These are phyloP conservation scores for Pythium chondricola DNA, from an alignment of 352 stramenopile genomes.

Conservation along the genomic window DNA sequence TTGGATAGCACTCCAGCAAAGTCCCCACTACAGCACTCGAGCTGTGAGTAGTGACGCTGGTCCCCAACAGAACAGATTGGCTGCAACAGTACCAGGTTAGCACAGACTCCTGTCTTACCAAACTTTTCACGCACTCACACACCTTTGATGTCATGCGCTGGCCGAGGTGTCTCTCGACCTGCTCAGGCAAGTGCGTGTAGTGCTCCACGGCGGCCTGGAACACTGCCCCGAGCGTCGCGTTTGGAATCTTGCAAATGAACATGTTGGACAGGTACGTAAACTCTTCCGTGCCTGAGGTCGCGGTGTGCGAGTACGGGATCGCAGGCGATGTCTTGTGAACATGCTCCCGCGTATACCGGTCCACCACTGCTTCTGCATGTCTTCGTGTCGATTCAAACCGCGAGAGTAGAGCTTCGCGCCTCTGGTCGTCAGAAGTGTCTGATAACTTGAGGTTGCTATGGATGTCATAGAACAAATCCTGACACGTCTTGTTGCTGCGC, in stretches of 20 bases:
- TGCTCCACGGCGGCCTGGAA: slow-evolving; percentile 31
- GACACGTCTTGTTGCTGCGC: slow-evolving; percentile 21
- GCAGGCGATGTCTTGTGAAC: slow-evolving; percentile 22
- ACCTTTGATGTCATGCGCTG: slow-evolving; percentile 26
- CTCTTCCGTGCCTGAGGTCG: slow-evolving; percentile 10
- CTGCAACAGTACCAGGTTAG: not conserved
- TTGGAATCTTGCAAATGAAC: slow-evolving; percentile 49
- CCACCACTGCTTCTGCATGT: slow-evolving; percentile 23
- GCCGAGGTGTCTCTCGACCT: slow-evolving; percentile 30
- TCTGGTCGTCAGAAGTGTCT: slow-evolving; percentile 2
- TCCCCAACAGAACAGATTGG: slow-evolving; percentile 26
- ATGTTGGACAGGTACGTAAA: slow-evolving; percentile 45
- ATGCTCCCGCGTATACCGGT: slow-evolving; percentile 33
- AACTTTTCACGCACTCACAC: not conserved
- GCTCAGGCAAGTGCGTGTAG: slow-evolving; percentile 22
- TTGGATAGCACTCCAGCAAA: slow-evolving; percentile 32
- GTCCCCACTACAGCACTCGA: slow-evolving; percentile 33
- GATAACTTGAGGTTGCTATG: slow-evolving; percentile 30
- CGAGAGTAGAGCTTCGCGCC: slow-evolving; percentile 22
- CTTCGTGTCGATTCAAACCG: slow-evolving; percentile 28
- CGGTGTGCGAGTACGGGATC: slow-evolving; percentile 40
- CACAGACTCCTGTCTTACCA: not conserved
- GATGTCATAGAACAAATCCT: slow-evolving; percentile 35
- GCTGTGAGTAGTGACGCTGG: slow-evolving; percentile 27
- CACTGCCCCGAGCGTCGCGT: slow-evolving; percentile 24